These are phyloP conservation scores for Penicillium sp. DNA, from an alignment of 2,329 filamentous ascomycete species.

Conservation along the genomic window DNA sequence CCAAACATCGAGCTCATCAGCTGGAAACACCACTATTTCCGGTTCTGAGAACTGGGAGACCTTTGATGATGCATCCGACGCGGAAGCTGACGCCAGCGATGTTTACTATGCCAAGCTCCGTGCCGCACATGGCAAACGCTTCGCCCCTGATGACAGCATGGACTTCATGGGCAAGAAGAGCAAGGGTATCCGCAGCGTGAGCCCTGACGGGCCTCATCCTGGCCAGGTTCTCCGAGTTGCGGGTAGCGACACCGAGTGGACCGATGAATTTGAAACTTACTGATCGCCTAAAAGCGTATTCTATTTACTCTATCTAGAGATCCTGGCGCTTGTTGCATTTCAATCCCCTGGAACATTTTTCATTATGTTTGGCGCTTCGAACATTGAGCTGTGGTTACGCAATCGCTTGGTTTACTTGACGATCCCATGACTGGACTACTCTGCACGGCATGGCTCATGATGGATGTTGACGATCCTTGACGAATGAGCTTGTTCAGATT, in stretches of 20 bases:
- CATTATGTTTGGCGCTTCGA: conserved; percentile 19
- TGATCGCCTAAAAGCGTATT: conserved; percentile 26
- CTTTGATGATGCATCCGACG: conserved; percentile 81
- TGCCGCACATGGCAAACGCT: conserved; percentile 69
- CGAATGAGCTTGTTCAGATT: conserved; percentile 21
- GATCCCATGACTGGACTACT: conserved; percentile 34
- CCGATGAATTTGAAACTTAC: conserved; percentile 54
- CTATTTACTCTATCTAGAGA: conserved; percentile 12
- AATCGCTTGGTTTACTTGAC: conserved; percentile 29
- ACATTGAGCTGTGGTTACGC: conserved; percentile 22
- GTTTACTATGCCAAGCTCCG: conserved; percentile 79
- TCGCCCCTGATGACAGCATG: conserved; percentile 46
- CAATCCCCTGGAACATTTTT: conserved; percentile 7
- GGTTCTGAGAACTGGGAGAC: conserved; percentile 98
- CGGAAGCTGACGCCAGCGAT: conserved; percentile 74
- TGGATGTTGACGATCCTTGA: conserved; percentile 23
- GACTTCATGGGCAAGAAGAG: conserved; percentile 46
- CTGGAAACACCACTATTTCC: conserved; percentile 67
- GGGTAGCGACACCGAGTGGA: conserved; percentile 59
- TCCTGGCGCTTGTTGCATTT: conserved; percentile 11
- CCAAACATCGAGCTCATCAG: conserved; percentile 74
- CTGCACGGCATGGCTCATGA: conserved; percentile 20
- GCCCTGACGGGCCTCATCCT: conserved; percentile 46
- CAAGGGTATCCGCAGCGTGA: conserved; percentile 53
- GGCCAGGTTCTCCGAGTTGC: conserved; percentile 51